A percentile compares a stretch with the other conserved stretches of the same genome.
These are phyloP conservation scores for Lachancea sp. DNA, from an alignment of 805 yeast genomes.

Conservation along the genomic window DNA sequence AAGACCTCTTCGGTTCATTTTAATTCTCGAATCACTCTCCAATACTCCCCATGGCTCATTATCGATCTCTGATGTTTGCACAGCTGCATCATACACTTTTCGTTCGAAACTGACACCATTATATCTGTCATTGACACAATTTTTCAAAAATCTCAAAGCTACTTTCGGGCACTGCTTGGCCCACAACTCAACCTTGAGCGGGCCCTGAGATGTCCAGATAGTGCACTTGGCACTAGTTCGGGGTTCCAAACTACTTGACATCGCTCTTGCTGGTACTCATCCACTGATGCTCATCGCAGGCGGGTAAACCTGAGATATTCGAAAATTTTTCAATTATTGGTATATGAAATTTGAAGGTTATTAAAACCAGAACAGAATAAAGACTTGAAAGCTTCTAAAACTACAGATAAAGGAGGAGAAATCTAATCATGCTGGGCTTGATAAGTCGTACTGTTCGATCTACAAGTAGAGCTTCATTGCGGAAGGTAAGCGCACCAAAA, in stretches of 20 bases:
- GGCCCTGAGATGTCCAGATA: conserved; percentile 52
- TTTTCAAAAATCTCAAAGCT: conserved; percentile 42
- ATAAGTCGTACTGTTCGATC: conserved; percentile 2
- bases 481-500: neutral
- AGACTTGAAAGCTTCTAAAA: neutral
- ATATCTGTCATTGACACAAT: conserved; percentile 40
- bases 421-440: neutral
- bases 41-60: conserved; percentile 20
- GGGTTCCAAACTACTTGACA: conserved; percentile 37
- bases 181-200: conserved; percentile 56
- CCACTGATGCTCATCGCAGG: neutral
- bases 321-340: neutral
- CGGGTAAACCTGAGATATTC: conserved; percentile 3
- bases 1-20: conserved; percentile 47
- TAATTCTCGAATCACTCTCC: conserved; percentile 49
- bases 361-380: too few relatives aligned
- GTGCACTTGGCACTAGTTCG: conserved; percentile 53
- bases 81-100: conserved; percentile 29
- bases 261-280: neutral
- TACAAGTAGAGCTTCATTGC: neutral
- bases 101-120: conserved; percentile 34
- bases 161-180: conserved; percentile 59
- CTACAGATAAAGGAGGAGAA: neutral
- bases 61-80: conserved; percentile 34
- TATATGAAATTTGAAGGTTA: neutral